Evolutionary conservation across 2,329 filamentous ascomycete species (phyloP).

Genomic region (Penicillium sp.): DNA sequence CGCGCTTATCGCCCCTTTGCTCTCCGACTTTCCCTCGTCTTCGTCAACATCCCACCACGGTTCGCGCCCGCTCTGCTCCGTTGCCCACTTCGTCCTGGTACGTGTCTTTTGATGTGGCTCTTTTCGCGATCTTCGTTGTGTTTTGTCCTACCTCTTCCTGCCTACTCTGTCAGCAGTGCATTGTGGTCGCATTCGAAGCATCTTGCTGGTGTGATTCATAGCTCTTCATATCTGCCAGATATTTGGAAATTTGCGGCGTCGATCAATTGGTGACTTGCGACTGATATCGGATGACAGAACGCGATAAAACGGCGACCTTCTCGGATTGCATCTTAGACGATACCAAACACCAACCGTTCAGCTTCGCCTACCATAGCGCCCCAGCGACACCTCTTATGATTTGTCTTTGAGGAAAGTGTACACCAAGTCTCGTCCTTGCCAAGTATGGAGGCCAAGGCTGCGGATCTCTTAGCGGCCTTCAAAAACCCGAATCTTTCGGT

Average conservation of each 20-base stretch:
- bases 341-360: background rate
- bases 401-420: slow-evolving; percentile 8
- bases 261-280: too few relatives aligned
- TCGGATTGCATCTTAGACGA: background rate
- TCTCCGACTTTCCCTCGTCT: slow-evolving; percentile 16
- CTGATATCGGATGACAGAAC: too few relatives aligned
- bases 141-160: too few relatives aligned
- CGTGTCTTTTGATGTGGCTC: slow-evolving; percentile 1
- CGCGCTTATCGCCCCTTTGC: slow-evolving; percentile 27
- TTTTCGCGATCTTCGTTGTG: background rate
- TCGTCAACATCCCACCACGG: slow-evolving; percentile 23
- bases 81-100: slow-evolving; percentile 3
- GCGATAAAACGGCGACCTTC: background rate
- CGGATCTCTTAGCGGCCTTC: slow-evolving; percentile 49
- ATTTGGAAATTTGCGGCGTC: too few relatives aligned
- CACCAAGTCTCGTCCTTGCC: slow-evolving; percentile 6
- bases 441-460: slow-evolving; percentile 54
- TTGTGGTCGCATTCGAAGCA: slow-evolving; percentile 1
- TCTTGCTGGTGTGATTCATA: background rate
- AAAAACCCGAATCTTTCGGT: slow-evolving; percentile 60
- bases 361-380: slow-evolving; percentile 3
- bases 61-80: slow-evolving; percentile 7
- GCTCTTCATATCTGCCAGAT: background rate
- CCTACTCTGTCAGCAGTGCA: too few relatives aligned
- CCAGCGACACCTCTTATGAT: slow-evolving; percentile 13